A percentile compares a stretch with the other conserved stretches of the same genome.
These are phyloP conservation scores for Phaeophleospora eucalypticola DNA, from an alignment of 2,329 filamentous ascomycete species.

Conservation along the genomic window DNA sequence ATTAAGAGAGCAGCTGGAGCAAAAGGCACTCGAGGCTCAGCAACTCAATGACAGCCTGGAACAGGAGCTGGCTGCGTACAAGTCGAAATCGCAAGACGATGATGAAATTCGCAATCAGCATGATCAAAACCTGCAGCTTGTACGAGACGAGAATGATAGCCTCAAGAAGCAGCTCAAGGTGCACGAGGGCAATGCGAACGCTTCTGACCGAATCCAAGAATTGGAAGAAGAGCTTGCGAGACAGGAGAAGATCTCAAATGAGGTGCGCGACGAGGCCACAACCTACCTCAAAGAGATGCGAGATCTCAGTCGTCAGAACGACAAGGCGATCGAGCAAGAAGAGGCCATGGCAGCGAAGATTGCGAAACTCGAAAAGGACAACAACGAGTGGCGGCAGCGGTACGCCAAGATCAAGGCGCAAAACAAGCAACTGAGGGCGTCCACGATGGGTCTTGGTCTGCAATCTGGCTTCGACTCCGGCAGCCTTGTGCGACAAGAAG, in stretches of 20 bases:
- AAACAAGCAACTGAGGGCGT: slow-evolving; percentile 72
- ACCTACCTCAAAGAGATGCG: slow-evolving; percentile 88
- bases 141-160: slow-evolving; percentile 19
- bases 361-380: slow-evolving; percentile 71
- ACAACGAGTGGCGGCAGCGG: slow-evolving; percentile 84
- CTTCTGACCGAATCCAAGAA: slow-evolving; percentile 56
- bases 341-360: slow-evolving; percentile 72
- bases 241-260: slow-evolving; percentile 78
- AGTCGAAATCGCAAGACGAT: slow-evolving; percentile 39
- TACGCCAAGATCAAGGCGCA: slow-evolving; percentile 88
- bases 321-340: slow-evolving; percentile 74
- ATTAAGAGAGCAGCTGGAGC: slow-evolving; percentile 64
- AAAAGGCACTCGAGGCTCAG: slow-evolving; percentile 42
- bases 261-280: slow-evolving; percentile 79
- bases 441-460: slow-evolving; percentile 71
- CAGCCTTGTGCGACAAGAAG: slow-evolving; percentile 61
- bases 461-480: slow-evolving; percentile 54
- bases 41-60: slow-evolving; percentile 75
- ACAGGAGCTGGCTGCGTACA: slow-evolving; percentile 70
- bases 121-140: slow-evolving; percentile 20
- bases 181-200: slow-evolving; percentile 27
- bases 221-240: slow-evolving; percentile 64
- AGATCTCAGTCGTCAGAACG: slow-evolving; percentile 73
- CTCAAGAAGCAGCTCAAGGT: slow-evolving; percentile 14
- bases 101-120: slow-evolving; percentile 23